phyloP scores from a whole-genome alignment of 2,329 filamentous ascomycete species.

The Aaosphaeria arxii region DNA sequence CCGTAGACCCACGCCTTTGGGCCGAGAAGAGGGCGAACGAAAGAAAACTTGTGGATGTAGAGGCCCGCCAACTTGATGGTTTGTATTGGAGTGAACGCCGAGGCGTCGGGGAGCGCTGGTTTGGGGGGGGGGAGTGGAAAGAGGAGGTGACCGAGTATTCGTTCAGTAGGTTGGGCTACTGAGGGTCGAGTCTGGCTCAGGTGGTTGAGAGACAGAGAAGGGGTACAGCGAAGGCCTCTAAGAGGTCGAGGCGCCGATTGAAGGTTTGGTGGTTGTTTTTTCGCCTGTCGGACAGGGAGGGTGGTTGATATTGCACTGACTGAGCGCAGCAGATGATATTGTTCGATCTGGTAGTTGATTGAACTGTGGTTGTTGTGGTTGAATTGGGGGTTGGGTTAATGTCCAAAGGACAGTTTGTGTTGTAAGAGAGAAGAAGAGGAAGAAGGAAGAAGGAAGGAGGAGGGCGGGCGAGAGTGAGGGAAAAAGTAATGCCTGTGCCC shows the following conservation, averaged over 20 bases:
- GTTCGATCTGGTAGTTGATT: background rate
- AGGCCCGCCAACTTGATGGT: constrained; percentile 94
- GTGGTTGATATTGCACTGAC: background rate
- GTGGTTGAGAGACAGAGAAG: background rate
- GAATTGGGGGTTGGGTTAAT: background rate
- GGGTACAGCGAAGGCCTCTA: background rate
- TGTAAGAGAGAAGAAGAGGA: constrained; percentile 1
- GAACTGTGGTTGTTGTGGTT: background rate
- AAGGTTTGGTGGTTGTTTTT: background rate
- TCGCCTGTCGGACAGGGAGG: background rate
- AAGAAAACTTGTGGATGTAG: constrained; percentile 68
- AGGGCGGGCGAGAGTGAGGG: background rate
- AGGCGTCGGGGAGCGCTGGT: constrained; percentile 29
- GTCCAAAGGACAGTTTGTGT: constrained; percentile 9
- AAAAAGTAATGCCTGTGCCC: background rate
- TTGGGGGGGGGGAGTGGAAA: constrained; percentile 7
- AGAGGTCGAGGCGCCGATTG: background rate
- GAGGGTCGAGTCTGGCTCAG: background rate
- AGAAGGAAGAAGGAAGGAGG: background rate
- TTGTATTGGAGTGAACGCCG: constrained; percentile 41
- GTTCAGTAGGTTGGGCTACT: constrained; percentile 18
- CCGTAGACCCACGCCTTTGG: constrained; percentile 93
- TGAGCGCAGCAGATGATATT: background rate
- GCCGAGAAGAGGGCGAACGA: constrained; percentile 85
- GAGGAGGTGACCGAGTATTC: constrained; percentile 15